phyloP scores from a whole-genome alignment of 2,329 filamentous ascomycete genomes.

The Neoarthrinium moseri region DNA sequence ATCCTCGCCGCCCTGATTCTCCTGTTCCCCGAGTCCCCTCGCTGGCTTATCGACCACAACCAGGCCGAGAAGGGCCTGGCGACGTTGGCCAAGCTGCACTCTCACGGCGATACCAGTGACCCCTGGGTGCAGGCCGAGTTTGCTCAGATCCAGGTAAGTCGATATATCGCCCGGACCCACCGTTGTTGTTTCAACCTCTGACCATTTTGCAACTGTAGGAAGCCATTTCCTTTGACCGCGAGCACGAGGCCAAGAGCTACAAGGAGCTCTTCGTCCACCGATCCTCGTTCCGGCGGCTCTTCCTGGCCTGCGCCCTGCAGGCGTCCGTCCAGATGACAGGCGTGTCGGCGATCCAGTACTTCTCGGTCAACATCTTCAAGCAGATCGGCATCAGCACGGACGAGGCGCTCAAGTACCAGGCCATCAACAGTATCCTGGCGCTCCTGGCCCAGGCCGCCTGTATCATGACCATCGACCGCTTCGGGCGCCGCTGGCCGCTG shows the following conservation, averaged over 20 bases:
- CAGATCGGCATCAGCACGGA: conserved; percentile 67
- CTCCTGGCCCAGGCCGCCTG: conserved; percentile 67
- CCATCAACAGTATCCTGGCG: conserved; percentile 70
- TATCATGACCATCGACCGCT: conserved; percentile 66
- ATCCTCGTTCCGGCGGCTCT: conserved; percentile 69
- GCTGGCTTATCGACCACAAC: conserved; percentile 75
- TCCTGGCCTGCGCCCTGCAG: conserved; percentile 68
- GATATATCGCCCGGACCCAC: not conserved
- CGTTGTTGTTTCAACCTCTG: not conserved
- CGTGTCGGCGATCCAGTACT: conserved; percentile 74
- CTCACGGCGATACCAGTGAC: conserved; percentile 64
- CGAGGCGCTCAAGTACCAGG: conserved; percentile 72
- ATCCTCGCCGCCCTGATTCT: conserved; percentile 64
- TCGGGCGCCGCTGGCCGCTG: conserved; percentile 70
- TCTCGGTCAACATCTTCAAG: conserved; percentile 63
- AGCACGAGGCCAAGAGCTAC: conserved; percentile 69
- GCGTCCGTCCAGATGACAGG: conserved; percentile 76
- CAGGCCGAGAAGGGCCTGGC: conserved; percentile 62
- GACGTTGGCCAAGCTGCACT: conserved; percentile 68
- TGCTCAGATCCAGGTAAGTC: conserved; percentile 63
- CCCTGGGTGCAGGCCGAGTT: conserved; percentile 72
- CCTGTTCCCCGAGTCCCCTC: conserved; percentile 68
- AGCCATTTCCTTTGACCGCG: conserved; percentile 62
- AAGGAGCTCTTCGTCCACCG: conserved; percentile 63
- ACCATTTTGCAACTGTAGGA: conserved; percentile 20